Percentiles rank a stretch among this genome's conserved stretches.
These are phyloP conservation scores for Trichoderma cornu-damae DNA, from an alignment of 2,329 filamentous ascomycete genomes.

Conservation along the genomic window DNA sequence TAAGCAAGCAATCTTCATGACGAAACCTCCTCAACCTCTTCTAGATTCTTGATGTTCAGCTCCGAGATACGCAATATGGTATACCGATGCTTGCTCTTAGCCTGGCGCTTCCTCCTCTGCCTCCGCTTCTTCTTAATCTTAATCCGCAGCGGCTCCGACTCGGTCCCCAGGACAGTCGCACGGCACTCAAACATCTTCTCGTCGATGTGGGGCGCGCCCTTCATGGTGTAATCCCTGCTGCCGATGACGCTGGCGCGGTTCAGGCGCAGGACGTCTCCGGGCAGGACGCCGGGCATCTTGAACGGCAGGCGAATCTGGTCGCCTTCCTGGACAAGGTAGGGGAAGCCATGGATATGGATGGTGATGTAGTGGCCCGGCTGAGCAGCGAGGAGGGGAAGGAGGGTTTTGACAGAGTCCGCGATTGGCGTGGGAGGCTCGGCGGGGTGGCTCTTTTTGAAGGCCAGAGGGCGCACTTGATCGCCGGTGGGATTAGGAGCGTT, in stretches of 20 bases:
- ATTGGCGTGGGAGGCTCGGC: conserved; percentile 37
- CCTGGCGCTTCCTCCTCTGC: conserved; percentile 65
- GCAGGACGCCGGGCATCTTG: conserved; percentile 66
- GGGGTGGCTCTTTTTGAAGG: conserved; percentile 40
- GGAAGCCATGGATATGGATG: conserved; percentile 70
- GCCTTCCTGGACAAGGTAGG: conserved; percentile 73
- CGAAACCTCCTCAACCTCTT: conserved; percentile 35
- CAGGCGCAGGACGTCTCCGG: conserved; percentile 81
- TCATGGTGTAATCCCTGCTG: conserved; percentile 83
- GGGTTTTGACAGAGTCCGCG: conserved; percentile 50
- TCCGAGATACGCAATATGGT: conserved; percentile 83
- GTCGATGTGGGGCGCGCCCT: conserved; percentile 76
- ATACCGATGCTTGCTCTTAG: conserved; percentile 85
- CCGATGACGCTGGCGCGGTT: conserved; percentile 80
- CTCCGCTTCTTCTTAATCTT: conserved; percentile 80
- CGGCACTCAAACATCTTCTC: conserved; percentile 79
- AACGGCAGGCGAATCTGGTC: conserved; percentile 75
- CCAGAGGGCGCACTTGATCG: conserved; percentile 32
- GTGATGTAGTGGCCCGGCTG: conserved; percentile 76
- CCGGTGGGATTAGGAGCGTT: conserved; percentile 37
- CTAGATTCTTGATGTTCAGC: conserved; percentile 55
- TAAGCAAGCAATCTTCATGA: conserved; percentile 21
- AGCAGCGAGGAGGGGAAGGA: conserved; percentile 66
- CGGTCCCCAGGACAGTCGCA: conserved; percentile 76
- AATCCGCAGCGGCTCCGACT: conserved; percentile 70